Percentiles rank a stretch among this genome's conserved stretches.
These are phyloP conservation scores for Spathaspora passalidarum DNA, from an alignment of 805 yeast genomes.

Conservation along the genomic window DNA sequence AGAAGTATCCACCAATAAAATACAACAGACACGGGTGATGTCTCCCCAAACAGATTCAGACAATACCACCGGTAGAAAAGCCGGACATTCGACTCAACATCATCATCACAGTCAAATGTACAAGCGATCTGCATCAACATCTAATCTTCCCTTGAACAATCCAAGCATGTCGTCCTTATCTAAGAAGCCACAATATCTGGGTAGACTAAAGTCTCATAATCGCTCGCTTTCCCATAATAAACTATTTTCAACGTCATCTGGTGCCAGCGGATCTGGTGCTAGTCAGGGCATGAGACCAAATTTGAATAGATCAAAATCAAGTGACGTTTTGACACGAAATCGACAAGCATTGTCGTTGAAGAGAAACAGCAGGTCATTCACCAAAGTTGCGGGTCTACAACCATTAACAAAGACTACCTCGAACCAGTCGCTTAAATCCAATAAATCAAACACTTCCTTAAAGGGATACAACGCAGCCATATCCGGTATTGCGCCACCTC, in stretches of 20 bases:
- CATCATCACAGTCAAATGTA: background rate
- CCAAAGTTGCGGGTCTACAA: conserved; percentile 34
- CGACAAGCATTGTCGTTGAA: conserved; percentile 19
- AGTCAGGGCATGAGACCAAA: conserved; percentile 21
- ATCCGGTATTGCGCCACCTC: conserved; percentile 4
- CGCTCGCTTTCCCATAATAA: conserved; percentile 29
- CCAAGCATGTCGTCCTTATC: conserved; percentile 2
- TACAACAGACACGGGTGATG: background rate
- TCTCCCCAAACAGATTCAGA: conserved; percentile 6
- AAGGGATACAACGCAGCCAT: conserved; percentile 29
- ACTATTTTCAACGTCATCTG: conserved; percentile 8
- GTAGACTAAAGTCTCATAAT: conserved; percentile 14
- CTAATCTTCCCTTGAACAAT: conserved; percentile 4
- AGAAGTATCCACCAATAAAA: conserved; percentile 1
- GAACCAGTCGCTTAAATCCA: conserved; percentile 27
- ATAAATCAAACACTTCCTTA: conserved; percentile 31
- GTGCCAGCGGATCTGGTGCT: background rate
- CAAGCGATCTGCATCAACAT: conserved; percentile 7
- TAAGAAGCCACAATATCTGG: conserved; percentile 3
- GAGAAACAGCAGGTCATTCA: conserved; percentile 34
- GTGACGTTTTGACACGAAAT: conserved; percentile 34
- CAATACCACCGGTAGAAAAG: conserved; percentile 2
- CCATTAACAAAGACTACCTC: conserved; percentile 35
- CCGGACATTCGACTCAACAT: background rate
- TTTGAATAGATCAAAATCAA: conserved; percentile 37